These are phyloP conservation scores for Fusarium nurragi DNA, from an alignment of 2,329 filamentous ascomycete genomes.

Conservation along the genomic window DNA sequence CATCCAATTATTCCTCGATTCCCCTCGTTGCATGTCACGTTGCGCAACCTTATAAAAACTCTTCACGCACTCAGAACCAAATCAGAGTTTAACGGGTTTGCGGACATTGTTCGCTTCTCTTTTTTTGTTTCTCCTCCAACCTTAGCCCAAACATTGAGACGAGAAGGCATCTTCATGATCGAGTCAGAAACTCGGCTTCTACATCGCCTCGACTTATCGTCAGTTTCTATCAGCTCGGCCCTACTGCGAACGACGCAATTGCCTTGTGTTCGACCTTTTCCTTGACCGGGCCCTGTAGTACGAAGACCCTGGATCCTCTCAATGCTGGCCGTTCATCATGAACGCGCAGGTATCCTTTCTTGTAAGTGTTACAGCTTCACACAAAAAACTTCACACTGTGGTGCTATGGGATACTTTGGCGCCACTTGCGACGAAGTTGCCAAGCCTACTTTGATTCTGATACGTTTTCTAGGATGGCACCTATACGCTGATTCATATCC, in stretches of 20 bases:
- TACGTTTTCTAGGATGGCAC: slow-evolving; percentile 75
- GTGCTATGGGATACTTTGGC: not conserved
- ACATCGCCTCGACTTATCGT: slow-evolving; percentile 27
- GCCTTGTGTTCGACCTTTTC: slow-evolving; percentile 1
- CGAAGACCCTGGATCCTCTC: slow-evolving; percentile 8
- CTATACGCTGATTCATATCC: slow-evolving; percentile 90
- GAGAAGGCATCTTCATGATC: slow-evolving; percentile 36
- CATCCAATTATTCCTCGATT: slow-evolving; percentile 15
- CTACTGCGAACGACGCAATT: slow-evolving; percentile 8
- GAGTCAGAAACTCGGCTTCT: slow-evolving; percentile 20
- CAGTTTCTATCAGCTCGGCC: slow-evolving; percentile 11
- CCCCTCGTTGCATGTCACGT: slow-evolving; percentile 5
- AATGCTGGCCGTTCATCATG: slow-evolving; percentile 52
- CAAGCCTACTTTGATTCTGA: slow-evolving; percentile 46
- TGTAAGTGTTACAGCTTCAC: slow-evolving; percentile 52
- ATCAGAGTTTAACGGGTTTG: slow-evolving; percentile 35
- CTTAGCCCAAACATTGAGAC: slow-evolving; percentile 30
- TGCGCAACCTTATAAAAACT: slow-evolving; percentile 13
- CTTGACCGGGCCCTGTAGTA: slow-evolving; percentile 2
- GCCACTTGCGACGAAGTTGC: not conserved
- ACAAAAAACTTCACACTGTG: not conserved
- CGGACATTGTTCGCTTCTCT: slow-evolving; percentile 15
- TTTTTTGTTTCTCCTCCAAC: slow-evolving; percentile 26
- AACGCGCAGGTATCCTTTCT: slow-evolving; percentile 67
- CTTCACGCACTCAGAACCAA: slow-evolving; percentile 13